phyloP scores from a whole-genome alignment of 164 flowering plant species.

The Hamamelis virginiana region DNA sequence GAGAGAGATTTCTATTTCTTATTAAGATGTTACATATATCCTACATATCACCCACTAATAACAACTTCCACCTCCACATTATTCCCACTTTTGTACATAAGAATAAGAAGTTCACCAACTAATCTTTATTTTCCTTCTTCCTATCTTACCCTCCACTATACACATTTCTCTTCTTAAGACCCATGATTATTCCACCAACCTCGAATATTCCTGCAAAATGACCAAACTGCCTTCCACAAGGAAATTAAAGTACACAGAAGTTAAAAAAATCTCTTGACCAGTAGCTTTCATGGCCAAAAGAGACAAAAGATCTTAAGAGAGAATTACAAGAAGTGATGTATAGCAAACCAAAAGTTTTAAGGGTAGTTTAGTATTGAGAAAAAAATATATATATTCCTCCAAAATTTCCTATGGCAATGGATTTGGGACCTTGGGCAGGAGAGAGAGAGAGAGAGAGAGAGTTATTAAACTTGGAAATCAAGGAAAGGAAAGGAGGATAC shows the following conservation, averaged over 20 bases:
- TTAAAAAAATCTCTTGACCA: neutral
- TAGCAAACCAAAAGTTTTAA: neutral
- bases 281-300: neutral
- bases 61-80: constrained; percentile 8
- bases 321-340: neutral
- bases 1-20: neutral
- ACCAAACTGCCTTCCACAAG: neutral
- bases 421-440: too few species aligned
- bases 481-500: constrained; percentile 46
- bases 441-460: neutral
- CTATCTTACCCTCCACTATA: neutral
- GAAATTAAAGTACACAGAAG: too few species aligned
- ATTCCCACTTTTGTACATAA: constrained; percentile 1
- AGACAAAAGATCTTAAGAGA: neutral
- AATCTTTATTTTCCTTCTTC: neutral
- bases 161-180: neutral
- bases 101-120: neutral
- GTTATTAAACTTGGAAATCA: constrained; percentile 41
- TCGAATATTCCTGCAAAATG: neutral
- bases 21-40: neutral
- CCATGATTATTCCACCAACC: neutral
- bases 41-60: neutral
- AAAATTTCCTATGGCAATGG: neutral
- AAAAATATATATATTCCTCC: neutral
- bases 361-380: neutral